Conservation (phyloP, 192 early-diverging fungal genomes). For the Mortierella claussenii region DNA sequence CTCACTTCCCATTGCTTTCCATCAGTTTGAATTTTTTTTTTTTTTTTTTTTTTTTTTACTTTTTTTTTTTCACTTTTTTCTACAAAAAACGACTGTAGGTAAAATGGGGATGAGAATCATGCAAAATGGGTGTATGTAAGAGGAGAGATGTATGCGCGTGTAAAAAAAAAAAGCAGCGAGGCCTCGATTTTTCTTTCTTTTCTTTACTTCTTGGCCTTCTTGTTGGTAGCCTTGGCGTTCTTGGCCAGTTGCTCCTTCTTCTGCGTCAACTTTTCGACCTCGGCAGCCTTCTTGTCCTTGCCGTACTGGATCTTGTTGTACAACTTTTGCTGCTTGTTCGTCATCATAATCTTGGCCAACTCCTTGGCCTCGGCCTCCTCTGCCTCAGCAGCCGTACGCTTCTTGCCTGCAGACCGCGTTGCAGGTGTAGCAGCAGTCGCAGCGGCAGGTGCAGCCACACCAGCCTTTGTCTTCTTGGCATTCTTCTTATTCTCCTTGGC, state of each 20-base stretch:
- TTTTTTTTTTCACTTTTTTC: too few relatives aligned
- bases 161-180: too few relatives aligned
- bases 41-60: too few relatives aligned
- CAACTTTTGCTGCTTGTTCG: conserved; percentile 81
- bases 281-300: conserved; percentile 74
- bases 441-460: not conserved
- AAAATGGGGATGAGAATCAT: too few relatives aligned
- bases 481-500: conserved; percentile 59
- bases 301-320: conserved; percentile 83
- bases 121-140: too few relatives aligned
- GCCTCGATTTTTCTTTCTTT: conserved; percentile 11
- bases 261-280: conserved; percentile 60
- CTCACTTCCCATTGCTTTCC: too few relatives aligned
- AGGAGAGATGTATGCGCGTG: too few relatives aligned
- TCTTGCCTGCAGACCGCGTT: conserved; percentile 54
- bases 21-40: too few relatives aligned
- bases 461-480: conserved; percentile 29
- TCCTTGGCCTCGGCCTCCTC: conserved; percentile 76
- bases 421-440: not conserved
- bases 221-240: conserved; percentile 25
- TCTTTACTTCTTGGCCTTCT: conserved; percentile 51
- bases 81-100: too few relatives aligned
- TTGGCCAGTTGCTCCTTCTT: conserved; percentile 55
- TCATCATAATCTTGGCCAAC: conserved; percentile 89
- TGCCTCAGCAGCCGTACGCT: conserved; percentile 64